A percentile compares a stretch with the other conserved stretches of the same genome.
phyloP scores from a whole-genome alignment of 208 protist genomes.

The Trypanosoma melophagium region DNA sequence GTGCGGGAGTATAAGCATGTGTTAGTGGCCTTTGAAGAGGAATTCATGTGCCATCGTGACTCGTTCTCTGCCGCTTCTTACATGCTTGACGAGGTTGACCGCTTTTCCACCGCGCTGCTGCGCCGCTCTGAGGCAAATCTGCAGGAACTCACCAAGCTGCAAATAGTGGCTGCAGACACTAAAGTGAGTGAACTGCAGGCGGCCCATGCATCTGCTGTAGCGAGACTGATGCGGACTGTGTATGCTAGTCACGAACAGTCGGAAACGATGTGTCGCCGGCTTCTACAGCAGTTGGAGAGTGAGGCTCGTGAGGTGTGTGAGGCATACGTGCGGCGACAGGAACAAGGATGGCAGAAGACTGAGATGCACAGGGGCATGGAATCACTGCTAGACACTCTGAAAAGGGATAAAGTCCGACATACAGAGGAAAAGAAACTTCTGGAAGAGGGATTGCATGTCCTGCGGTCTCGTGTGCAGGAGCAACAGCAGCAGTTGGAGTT shows the following conservation, averaged over 20 bases:
- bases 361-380: slow-evolving; percentile 14
- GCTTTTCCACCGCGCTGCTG: slow-evolving; percentile 37
- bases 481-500: slow-evolving; percentile 5
- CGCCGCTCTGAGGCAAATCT: slow-evolving; percentile 32
- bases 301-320: slow-evolving; percentile 21
- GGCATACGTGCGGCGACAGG: not conserved
- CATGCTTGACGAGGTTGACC: slow-evolving; percentile 40
- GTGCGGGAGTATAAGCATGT: slow-evolving; percentile 34
- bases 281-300: not conserved
- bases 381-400: slow-evolving; percentile 10
- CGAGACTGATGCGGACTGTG: slow-evolving; percentile 2
- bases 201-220: slow-evolving; percentile 5
- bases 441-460: slow-evolving; percentile 8
- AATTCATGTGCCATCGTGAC: slow-evolving; percentile 28
- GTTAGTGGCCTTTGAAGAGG: slow-evolving; percentile 32
- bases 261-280: not conserved
- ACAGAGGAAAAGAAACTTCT: slow-evolving; percentile 11
- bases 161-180: not conserved
- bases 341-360: not conserved
- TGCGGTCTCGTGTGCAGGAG: slow-evolving; percentile 8
- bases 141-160: not conserved
- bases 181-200: not conserved
- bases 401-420: slow-evolving; percentile 9
- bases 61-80: slow-evolving; percentile 35
- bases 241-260: not conserved